Conservation (phyloP, 345 rosid species). For the Physaria fendleri region DNA sequence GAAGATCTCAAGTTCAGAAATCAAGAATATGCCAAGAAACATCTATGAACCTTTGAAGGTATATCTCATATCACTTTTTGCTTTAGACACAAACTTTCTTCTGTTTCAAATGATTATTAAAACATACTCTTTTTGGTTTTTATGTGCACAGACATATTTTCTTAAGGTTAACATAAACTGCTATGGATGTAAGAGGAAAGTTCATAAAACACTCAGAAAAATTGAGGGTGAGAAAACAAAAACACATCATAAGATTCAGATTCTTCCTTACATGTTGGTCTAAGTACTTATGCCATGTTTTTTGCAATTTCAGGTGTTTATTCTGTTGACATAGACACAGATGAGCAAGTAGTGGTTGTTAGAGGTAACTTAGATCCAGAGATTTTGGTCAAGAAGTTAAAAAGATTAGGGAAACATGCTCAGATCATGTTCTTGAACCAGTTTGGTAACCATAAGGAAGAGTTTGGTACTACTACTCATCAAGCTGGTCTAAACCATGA, state of each 20-base stretch:
- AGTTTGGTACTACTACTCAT: constrained; percentile 12
- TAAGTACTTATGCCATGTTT: not conserved
- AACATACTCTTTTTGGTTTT: not conserved
- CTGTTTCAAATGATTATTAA: not conserved
- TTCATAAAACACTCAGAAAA: constrained; percentile 60
- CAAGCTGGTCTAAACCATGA: constrained; percentile 1
- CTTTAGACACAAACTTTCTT: constrained; percentile 21
- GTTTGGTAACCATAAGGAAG: constrained; percentile 5
- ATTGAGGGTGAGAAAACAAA: constrained; percentile 46
- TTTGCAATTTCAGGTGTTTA: constrained; percentile 49
- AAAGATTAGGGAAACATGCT: constrained; percentile 55
- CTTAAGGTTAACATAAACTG: constrained; percentile 70
- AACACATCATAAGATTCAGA: not conserved
- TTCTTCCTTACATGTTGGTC: not conserved
- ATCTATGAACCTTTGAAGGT: constrained; percentile 35
- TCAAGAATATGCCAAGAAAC: constrained; percentile 36
- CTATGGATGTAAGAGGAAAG: constrained; percentile 61
- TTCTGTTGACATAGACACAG: constrained; percentile 47
- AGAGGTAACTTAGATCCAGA: constrained; percentile 50
- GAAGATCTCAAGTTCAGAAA: constrained; percentile 1
- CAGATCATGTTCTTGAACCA: constrained; percentile 37
- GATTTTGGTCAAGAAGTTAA: constrained; percentile 42
- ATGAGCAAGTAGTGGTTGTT: constrained; percentile 45
- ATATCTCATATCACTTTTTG: not conserved
- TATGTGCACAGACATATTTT: constrained; percentile 42